Base-by-base conservation (phyloP, 106 monocot species). In the Xerophyta viscosa region DNA sequence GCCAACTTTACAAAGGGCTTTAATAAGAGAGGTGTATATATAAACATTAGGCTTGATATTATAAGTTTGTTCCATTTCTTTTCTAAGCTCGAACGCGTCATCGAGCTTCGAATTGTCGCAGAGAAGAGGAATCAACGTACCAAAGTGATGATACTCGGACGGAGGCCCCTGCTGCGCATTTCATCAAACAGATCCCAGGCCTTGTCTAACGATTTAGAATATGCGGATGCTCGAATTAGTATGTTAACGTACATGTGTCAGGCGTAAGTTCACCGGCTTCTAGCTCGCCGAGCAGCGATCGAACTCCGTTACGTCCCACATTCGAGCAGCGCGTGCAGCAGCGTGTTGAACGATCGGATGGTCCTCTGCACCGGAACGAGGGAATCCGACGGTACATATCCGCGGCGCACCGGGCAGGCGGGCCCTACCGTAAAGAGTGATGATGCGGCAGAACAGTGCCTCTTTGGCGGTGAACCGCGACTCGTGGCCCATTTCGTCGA, bases 391-490 rank as follows among this genome's bases (percentile, higher is more conserved):
- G 46, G 60, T 80, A 90, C 29, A 56, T 37, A 27, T 51, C 25
- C 52, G 63, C 8, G 85, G 72, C 20, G 48, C 10, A 39, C 20
- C 54, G 18, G 84, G 68, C 60, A 75, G 46, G 63, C 57, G 74
- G 60, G 78, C 65, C n/a, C 75, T 76, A 57, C 74, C 91, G 66
- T 91, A 91, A 56, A 57, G 75, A 31, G 78, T 68, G 69, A 91
- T 85, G 53, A 91, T 61, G 41, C 49, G 50, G 64, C 85, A 75
- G 54, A 91, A 75, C 62, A 91, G 71, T 61, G 68, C 58, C 31
- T 91, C 85, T 31, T 69, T 75, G 8, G 78, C 66, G 29, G 15
- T 8, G 66, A 86, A 68, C 15, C 58, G 50, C 18, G 63, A 61
- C 42, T 81, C 63, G 33, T 37, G 41, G 18, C 4, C 20, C 73